Percentiles rank a stretch among this genome's conserved stretches.
Conservation (phyloP, 2,329 filamentous ascomycete species). For the Calycina herbarum region DNA sequence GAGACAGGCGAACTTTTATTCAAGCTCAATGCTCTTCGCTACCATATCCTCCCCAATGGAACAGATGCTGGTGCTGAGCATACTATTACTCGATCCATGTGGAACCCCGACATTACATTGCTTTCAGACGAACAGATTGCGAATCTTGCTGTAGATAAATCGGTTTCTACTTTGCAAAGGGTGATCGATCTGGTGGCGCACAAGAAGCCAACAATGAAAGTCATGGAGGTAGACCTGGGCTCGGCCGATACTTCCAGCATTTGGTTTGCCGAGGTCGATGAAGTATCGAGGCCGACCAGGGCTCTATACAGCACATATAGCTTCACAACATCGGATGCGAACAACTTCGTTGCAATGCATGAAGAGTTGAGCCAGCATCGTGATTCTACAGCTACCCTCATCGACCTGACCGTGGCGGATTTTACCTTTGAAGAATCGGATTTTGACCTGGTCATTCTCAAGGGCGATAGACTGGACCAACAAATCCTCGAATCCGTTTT, state of each 20-base stretch:
- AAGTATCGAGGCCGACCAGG: constrained; percentile 2
- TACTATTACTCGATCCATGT: constrained; percentile 18
- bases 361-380: constrained; percentile 11
- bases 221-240: constrained; percentile 40
- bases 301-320: background rate
- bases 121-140: constrained; percentile 17
- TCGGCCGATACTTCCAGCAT: background rate
- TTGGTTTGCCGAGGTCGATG: constrained; percentile 30
- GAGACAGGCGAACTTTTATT: constrained; percentile 27
- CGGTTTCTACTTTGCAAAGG: background rate
- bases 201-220: constrained; percentile 38
- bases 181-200: constrained; percentile 39
- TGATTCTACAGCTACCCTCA: constrained; percentile 4
- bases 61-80: constrained; percentile 9
- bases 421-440: constrained; percentile 7
- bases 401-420: constrained; percentile 9
- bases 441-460: constrained; percentile 20
- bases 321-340: constrained; percentile 20
- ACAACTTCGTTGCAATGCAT: constrained; percentile 17
- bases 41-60: constrained; percentile 18
- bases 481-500: constrained; percentile 1
- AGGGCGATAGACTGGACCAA: constrained; percentile 9
- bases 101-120: constrained; percentile 31
- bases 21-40: constrained; percentile 27
- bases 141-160: background rate